These are phyloP conservation scores for Lindgomyces ingoldianus DNA, from an alignment of 495 filamentous ascomycete genomes.

Conservation along the genomic window DNA sequence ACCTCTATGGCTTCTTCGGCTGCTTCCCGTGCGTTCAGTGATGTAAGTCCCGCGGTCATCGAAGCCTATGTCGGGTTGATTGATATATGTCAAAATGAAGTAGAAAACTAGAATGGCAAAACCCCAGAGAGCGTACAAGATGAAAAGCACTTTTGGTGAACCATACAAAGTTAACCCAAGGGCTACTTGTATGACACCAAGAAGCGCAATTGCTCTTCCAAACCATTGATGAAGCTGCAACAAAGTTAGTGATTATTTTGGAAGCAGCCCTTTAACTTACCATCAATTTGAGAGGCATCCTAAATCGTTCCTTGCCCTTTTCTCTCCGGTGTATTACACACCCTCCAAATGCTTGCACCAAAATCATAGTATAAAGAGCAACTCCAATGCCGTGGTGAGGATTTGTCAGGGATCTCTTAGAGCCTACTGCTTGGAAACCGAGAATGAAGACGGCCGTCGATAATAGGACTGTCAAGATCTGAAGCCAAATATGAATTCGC, in stretches of 20 bases:
- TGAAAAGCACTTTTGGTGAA: constrained; percentile 79
- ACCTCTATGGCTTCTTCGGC: constrained; percentile 18
- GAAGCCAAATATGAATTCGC: constrained; percentile 80
- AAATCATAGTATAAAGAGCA: constrained; percentile 80
- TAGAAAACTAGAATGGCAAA: constrained; percentile 66
- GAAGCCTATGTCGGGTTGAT: constrained; percentile 54
- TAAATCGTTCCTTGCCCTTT: constrained; percentile 58
- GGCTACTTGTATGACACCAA: constrained; percentile 85
- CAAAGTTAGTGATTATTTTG: constrained; percentile 29
- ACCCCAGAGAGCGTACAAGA: constrained; percentile 76
- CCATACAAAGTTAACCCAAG: constrained; percentile 91
- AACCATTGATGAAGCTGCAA: constrained; percentile 78
- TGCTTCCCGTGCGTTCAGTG: constrained; percentile 39
- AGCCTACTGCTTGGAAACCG: constrained; percentile 78
- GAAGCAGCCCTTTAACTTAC: constrained; percentile 49
- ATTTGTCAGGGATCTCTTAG: constrained; percentile 77
- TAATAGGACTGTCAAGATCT: constrained; percentile 74
- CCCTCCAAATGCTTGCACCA: constrained; percentile 80
- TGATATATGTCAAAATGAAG: constrained; percentile 70
- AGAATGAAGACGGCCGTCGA: constrained; percentile 73
- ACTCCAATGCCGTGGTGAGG: constrained; percentile 89
- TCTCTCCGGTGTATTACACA: constrained; percentile 65
- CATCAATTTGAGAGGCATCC: constrained; percentile 69
- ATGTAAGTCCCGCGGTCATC: constrained; percentile 57
- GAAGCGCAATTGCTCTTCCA: constrained; percentile 70